Evolutionary conservation across 2,329 filamentous ascomycete species (phyloP).

Genomic region (Hyphodiscus sp.): DNA sequence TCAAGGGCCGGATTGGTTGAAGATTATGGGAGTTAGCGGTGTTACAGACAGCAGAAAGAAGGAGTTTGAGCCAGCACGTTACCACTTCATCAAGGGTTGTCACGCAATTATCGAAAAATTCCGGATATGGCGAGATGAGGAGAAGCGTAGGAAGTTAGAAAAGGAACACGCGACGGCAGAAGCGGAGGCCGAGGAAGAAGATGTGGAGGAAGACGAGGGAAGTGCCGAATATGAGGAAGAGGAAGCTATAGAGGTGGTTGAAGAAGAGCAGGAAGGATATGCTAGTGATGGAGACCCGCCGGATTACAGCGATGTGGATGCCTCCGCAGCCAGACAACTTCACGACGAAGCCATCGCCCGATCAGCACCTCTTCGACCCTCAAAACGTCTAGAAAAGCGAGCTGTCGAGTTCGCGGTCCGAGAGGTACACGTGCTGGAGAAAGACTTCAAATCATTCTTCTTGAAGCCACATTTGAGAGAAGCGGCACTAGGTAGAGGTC

Average conservation of each 20-base stretch:
- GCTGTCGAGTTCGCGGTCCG: constrained; percentile 22
- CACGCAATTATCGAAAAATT: constrained; percentile 82
- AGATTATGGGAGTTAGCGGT: constrained; percentile 81
- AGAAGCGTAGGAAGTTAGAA: constrained; percentile 73
- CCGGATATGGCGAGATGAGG: constrained; percentile 78
- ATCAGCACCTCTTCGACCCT: constrained; percentile 15
- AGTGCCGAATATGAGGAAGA: constrained; percentile 34
- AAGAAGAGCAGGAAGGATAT: constrained; percentile 33
- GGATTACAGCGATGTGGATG: constrained; percentile 48
- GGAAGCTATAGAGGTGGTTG: constrained; percentile 74
- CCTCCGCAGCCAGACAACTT: constrained; percentile 66
- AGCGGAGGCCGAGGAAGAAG: constrained; percentile 37
- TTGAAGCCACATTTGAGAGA: constrained; percentile 64
- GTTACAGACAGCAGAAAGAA: constrained; percentile 77
- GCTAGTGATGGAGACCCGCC: constrained; percentile 38
- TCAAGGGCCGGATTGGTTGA: constrained; percentile 87
- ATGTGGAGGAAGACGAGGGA: constrained; percentile 11
- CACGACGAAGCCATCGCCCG: constrained; percentile 39
- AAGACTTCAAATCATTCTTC: constrained; percentile 84
- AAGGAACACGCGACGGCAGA: constrained; percentile 58
- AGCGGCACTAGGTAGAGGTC: constrained; percentile 64
- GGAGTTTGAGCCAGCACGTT: constrained; percentile 76
- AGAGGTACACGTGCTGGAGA: constrained; percentile 31
- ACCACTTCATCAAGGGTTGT: constrained; percentile 80
- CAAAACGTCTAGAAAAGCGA: constrained; percentile 26